Conservation (phyloP, 345 rosid species). For the Brassica napus region DNA sequence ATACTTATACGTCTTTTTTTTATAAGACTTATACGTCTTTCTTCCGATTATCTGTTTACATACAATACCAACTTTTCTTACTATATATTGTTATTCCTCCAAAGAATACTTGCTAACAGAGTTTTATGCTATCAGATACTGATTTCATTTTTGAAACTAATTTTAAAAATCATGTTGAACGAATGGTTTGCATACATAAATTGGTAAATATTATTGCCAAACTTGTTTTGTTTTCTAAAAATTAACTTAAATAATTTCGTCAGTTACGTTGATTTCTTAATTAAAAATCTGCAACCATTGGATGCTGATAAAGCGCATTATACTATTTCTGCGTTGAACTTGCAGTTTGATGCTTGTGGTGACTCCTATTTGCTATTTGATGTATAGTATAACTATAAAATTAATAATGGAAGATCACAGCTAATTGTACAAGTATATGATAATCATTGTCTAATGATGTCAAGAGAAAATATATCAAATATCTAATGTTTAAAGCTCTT, state of each 20-base stretch:
- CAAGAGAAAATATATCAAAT: background rate
- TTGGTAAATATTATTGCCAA: background rate
- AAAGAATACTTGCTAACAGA: background rate
- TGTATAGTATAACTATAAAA: background rate
- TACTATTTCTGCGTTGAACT: background rate
- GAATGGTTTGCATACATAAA: background rate
- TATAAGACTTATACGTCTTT: background rate
- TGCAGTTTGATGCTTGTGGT: slow-evolving; percentile 3
- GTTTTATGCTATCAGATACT: background rate
- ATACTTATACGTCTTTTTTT: background rate
- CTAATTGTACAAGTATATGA: background rate
- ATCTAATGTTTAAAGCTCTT: background rate
- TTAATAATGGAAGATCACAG: background rate
- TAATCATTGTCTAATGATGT: background rate
- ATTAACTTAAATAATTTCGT: background rate
- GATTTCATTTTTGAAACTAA: background rate
- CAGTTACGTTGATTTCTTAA: background rate
- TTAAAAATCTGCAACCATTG: background rate
- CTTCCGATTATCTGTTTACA: background rate
- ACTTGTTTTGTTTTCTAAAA: background rate
- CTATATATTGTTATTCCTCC: background rate
- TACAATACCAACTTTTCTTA: background rate
- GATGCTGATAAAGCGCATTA: background rate
- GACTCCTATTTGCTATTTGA: background rate
- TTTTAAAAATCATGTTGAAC: background rate